Conservation (phyloP, 768 basidiomycete genomes). For the Pulveroboletus sp. region DNA sequence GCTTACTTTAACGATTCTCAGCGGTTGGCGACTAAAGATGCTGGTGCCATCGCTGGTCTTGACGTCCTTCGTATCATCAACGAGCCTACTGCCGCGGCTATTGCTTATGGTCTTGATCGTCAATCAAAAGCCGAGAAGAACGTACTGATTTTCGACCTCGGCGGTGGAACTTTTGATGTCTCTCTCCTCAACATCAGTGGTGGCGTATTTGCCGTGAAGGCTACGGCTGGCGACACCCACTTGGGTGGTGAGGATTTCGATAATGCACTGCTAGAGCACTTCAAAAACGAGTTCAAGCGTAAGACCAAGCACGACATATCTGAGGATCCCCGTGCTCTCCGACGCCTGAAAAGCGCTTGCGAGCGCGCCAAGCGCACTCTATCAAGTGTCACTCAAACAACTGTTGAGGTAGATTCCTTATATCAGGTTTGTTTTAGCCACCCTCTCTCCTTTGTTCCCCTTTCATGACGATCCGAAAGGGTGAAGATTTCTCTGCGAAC, state of each 20-base stretch:
- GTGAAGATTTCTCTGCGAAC: slow-evolving; percentile 97
- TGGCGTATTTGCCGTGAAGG: slow-evolving; percentile 99
- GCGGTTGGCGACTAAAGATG: slow-evolving; percentile 98
- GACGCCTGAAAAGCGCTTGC: slow-evolving; percentile 94
- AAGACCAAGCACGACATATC: slow-evolving; percentile 98
- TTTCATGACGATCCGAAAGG: slow-evolving; percentile 41
- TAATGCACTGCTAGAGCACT: slow-evolving; percentile 95
- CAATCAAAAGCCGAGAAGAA: slow-evolving; percentile 95
- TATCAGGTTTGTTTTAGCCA: slow-evolving; percentile 60
- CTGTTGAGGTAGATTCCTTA: slow-evolving; percentile 98
- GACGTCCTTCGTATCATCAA: slow-evolving; percentile 99
- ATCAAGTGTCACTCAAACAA: slow-evolving; percentile 97
- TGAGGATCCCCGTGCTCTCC: slow-evolving; percentile 92
- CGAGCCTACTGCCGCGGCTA: slow-evolving; percentile 98
- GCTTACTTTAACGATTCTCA: slow-evolving; percentile 99
- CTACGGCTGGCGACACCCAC: slow-evolving; percentile 98
- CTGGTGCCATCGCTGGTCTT: slow-evolving; percentile 95
- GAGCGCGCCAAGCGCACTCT: slow-evolving; percentile 99
- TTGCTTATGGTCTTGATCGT: slow-evolving; percentile 97
- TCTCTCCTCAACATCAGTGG: slow-evolving; percentile 96
- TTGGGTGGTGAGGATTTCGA: slow-evolving; percentile 99
- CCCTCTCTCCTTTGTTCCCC: not conserved
- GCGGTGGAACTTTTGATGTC: slow-evolving; percentile 99
- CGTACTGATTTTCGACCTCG: slow-evolving; percentile 98
- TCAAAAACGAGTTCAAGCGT: slow-evolving; percentile 99